Percentiles rank a stretch among this genome's conserved stretches.
phyloP scores from a whole-genome alignment of 768 basidiomycete species.

The Boletales sp. region DNA sequence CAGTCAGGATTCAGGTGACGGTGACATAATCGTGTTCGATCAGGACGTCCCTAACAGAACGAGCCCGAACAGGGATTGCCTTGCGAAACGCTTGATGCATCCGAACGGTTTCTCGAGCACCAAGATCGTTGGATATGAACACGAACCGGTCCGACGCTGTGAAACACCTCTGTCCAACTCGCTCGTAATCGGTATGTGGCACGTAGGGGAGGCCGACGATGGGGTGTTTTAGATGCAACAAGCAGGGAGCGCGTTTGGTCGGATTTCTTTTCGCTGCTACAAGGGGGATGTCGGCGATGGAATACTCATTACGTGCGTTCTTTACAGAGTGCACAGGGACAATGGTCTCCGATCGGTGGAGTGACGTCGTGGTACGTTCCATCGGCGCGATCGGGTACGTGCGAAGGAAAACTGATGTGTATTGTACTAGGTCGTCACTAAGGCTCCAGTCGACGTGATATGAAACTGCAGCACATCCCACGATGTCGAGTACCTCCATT shows the following conservation, averaged over 20 bases:
- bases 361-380: conserved; percentile 60
- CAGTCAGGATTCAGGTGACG: conserved; percentile 52
- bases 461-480: too few species aligned
- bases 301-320: conserved; percentile 46
- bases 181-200: conserved; percentile 25
- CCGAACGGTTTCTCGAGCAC: conserved; percentile 55
- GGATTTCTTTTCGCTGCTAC: conserved; percentile 75
- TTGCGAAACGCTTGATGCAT: conserved; percentile 59
- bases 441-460: too few species aligned
- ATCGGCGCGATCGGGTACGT: too few species aligned
- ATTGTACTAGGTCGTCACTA: too few species aligned
- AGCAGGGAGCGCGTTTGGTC: conserved; percentile 52
- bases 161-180: conserved; percentile 56
- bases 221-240: conserved; percentile 45
- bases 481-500: too few species aligned
- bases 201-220: neutral
- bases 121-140: conserved; percentile 66
- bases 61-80: conserved; percentile 48
- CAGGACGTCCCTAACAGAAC: conserved; percentile 36
- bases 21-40: neutral
- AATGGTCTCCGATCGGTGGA: conserved; percentile 72
- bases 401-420: too few species aligned
- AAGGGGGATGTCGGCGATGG: conserved; percentile 51
- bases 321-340: conserved; percentile 65
- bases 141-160: conserved; percentile 74